Evolutionary conservation across 2,329 filamentous ascomycete genomes (phyloP), one percentile per base, ranked within the genome.

Genomic region (Alternaria sp.): DNA sequence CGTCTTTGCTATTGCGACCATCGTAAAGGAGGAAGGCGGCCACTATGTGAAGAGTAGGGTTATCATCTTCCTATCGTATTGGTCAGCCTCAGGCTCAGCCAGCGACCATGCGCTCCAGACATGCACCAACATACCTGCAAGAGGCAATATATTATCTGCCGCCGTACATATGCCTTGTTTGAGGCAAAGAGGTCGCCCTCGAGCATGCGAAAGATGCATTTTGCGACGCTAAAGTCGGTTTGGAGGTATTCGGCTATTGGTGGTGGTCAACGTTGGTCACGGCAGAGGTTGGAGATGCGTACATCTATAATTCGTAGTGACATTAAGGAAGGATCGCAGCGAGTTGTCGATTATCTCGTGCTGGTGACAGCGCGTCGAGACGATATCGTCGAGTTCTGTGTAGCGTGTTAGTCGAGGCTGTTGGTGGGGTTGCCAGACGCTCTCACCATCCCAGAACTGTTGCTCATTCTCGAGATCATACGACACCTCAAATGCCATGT

Each of bases 131-230:
- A 47, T 79, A 88, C 86, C 81, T 89, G 86, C 54, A 97, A 81
- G 53, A 99, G 84, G 77, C 93, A 94, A 79, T 96, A 93, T 66
- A 98, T 88, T 72, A 99, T 93, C 81, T 98, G 95, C 44, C 88
- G 91, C 64, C 94, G 91, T 64, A 98, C 91, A 80, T 99, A 98
- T 58, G 93, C 90, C 67, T 88, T 86, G 77, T 97, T 90, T 14
- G 84, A 80, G 26, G 81, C 80, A 78, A 96, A 99, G 44, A 98
- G 83, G 18, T 82, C 81, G 75, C 93, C 93, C 53, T 89, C 84
- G 59, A 96, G 83, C 38, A 99, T 86, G 77, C 88, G 88, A 77
- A 92, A 91, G 61, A 91, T 90, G 81, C 94, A 98, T 70, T 85
- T 87, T 24, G 89, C 88, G 59, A 97, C 84, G 72, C 96, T 92